Base-by-base conservation (phyloP, 495 filamentous ascomycete genomes). In the Aspergillus affinis region DNA sequence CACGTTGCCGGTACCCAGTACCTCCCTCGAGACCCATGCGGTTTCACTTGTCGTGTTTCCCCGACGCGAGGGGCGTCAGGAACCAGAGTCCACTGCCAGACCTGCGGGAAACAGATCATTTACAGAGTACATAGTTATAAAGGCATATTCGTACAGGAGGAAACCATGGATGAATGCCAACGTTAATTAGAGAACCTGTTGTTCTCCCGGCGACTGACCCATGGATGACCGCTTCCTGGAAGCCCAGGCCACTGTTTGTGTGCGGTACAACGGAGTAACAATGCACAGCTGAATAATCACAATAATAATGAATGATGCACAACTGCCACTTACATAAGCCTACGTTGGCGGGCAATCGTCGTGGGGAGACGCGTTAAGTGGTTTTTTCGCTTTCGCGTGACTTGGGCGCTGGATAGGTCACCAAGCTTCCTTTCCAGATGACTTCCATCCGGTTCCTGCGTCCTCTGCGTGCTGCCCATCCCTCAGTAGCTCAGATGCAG, bases 351-450 rank as follows among this genome's bases (percentile, higher is more conserved):
- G 62, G 23, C 23, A 26, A 26, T 26, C 23, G 23, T 26, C 23
- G 23, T 4, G 23, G 23, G 23, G 23, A 48, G 57, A 69, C 73
- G 73, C 73, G 73, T 74, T 69, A 73, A 76, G 73, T 76, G 72
- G 65, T 72, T 67, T 60, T 60, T 59, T 61, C 61, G 23, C 2
- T 26, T 26, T 65, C 61, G 63, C 62, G 67, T 70, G 58, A 65
- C 66, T 32, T 32, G 29, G 29, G 10, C 29, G 29, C 29, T 32
- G 29, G 29, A 32, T 32, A 32, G 29, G 29, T 32, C 29, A 32
- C 29, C 7, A 32, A 32, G 2, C 29, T 32, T 32, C 29, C 10
- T 32, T 10, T 32, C 29, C 29, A 10, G 61, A 67, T 51, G 47
- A 60, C 63, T 63, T 62, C 49, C 58, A 58, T 51, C 29, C 51